phyloP scores from a whole-genome alignment of 2,329 filamentous ascomycete genomes.

The Fusarium redolens region DNA sequence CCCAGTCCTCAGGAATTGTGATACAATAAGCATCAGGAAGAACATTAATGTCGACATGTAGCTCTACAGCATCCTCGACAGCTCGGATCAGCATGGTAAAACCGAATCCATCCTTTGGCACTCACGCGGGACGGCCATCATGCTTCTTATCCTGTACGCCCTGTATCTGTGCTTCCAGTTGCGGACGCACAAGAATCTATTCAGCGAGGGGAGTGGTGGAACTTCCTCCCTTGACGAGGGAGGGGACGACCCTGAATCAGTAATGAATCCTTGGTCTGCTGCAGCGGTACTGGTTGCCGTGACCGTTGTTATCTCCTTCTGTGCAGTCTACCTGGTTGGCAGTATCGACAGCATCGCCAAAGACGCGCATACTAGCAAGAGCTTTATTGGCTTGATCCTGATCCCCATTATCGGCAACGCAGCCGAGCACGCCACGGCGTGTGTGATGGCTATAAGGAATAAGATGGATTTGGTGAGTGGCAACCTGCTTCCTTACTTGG shows the following conservation, averaged over 20 bases:
- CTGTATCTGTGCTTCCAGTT: constrained; percentile 84
- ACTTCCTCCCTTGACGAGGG: constrained; percentile 48
- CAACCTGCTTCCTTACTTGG: too few relatives aligned
- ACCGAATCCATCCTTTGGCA: constrained; percentile 72
- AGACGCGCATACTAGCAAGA: constrained; percentile 77
- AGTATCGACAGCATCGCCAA: constrained; percentile 79
- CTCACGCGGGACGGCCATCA: constrained; percentile 80
- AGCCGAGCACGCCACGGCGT: constrained; percentile 84
- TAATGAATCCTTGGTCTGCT: constrained; percentile 73
- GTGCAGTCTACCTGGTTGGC: constrained; percentile 80
- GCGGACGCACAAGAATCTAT: constrained; percentile 77
- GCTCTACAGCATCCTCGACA: constrained; percentile 73
- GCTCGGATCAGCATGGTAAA: constrained; percentile 55
- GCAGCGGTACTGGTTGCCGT: constrained; percentile 72
- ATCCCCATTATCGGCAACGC: constrained; percentile 85
- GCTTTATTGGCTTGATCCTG: constrained; percentile 84
- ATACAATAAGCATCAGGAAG: background rate
- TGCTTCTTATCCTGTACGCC: constrained; percentile 78
- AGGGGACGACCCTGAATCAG: constrained; percentile 54
- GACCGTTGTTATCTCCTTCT: constrained; percentile 76
- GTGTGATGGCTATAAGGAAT: too few relatives aligned
- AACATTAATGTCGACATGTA: constrained; percentile 38
- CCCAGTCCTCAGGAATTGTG: constrained; percentile 18
- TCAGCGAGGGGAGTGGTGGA: constrained; percentile 63
- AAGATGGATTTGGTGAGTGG: too few relatives aligned